phyloP scores from a whole-genome alignment of 2,329 filamentous ascomycete species.

The Penicillium sp. region DNA sequence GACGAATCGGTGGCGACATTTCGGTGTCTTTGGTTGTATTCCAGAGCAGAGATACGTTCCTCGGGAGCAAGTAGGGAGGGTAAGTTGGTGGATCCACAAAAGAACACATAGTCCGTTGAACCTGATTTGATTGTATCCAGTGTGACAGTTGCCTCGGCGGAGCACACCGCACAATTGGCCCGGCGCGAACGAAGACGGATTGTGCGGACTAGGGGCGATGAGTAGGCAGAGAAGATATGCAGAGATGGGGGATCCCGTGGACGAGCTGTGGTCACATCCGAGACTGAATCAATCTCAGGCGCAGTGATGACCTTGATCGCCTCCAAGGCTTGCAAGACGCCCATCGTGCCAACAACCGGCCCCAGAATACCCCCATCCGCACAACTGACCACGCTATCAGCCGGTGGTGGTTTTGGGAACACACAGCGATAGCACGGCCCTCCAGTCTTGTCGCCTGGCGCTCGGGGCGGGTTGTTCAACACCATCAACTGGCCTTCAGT shows the following conservation, averaged over 20 bases:
- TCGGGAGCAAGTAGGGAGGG: conserved; percentile 58
- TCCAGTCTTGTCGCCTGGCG: conserved; percentile 56
- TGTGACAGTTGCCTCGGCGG: conserved; percentile 60
- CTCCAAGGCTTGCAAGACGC: conserved; percentile 85
- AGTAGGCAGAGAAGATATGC: conserved; percentile 47
- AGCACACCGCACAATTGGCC: conserved; percentile 73
- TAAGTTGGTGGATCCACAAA: conserved; percentile 67
- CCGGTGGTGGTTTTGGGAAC: conserved; percentile 82
- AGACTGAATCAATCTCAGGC: conserved; percentile 16
- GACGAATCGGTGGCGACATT: background rate
- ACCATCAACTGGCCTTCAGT: conserved; percentile 88
- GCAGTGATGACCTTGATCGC: conserved; percentile 75
- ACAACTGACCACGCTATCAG: conserved; percentile 78
- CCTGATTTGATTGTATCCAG: conserved; percentile 61
- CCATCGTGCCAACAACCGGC: conserved; percentile 90
- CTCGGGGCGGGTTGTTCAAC: conserved; percentile 73
- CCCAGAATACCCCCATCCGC: conserved; percentile 91
- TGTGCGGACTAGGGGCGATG: conserved; percentile 61
- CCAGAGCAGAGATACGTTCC: conserved; percentile 65
- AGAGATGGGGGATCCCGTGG: conserved; percentile 36
- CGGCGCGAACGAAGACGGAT: conserved; percentile 71
- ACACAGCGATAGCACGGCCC: conserved; percentile 93
- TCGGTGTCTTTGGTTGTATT: conserved; percentile 50
- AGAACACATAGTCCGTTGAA: conserved; percentile 77
- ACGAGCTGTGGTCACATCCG: conserved; percentile 18